phyloP scores from a whole-genome alignment of 2,329 filamentous ascomycete species.

The Epichloe baconii region DNA sequence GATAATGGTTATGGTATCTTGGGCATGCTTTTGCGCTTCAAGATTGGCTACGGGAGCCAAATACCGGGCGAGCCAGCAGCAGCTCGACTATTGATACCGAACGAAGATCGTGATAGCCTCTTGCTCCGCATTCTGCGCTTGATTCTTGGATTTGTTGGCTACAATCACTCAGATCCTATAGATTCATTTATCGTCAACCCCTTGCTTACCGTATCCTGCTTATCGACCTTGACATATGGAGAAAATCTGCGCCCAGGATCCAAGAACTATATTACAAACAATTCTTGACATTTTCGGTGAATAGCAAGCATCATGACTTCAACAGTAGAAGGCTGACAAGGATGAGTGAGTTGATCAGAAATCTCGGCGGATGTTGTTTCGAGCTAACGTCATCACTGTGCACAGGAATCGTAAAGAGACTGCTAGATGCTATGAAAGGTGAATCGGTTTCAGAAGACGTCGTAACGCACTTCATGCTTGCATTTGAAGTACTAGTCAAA shows the following conservation, averaged over 20 bases:
- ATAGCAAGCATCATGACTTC: constrained; percentile 84
- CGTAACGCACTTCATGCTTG: constrained; percentile 61
- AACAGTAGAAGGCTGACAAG: constrained; percentile 75
- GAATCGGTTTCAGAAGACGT: constrained; percentile 63
- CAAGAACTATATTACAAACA: constrained; percentile 89
- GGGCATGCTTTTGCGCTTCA: constrained; percentile 69
- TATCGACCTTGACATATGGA: constrained; percentile 89
- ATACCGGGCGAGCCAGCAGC: constrained; percentile 17
- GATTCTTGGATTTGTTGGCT: constrained; percentile 78
- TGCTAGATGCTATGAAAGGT: constrained; percentile 81
- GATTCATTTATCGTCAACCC: constrained; percentile 94
- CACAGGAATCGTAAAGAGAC: constrained; percentile 72
- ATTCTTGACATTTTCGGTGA: constrained; percentile 76
- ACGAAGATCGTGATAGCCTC: constrained; percentile 41
- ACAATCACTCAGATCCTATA: constrained; percentile 63
- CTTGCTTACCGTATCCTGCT: constrained; percentile 85
- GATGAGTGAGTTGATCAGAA: constrained; percentile 56
- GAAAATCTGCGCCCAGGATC: constrained; percentile 60
- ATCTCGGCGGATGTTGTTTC: background rate
- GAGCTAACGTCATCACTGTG: constrained; percentile 9
- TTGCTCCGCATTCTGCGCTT: constrained; percentile 57
- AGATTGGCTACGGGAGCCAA: constrained; percentile 46
- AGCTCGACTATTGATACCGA: constrained; percentile 31
- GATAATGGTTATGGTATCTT: constrained; percentile 89
- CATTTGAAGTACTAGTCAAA: constrained; percentile 67